These are phyloP conservation scores for Periconia sp. DNA, from an alignment of 2,329 filamentous ascomycete species.

Conservation along the genomic window DNA sequence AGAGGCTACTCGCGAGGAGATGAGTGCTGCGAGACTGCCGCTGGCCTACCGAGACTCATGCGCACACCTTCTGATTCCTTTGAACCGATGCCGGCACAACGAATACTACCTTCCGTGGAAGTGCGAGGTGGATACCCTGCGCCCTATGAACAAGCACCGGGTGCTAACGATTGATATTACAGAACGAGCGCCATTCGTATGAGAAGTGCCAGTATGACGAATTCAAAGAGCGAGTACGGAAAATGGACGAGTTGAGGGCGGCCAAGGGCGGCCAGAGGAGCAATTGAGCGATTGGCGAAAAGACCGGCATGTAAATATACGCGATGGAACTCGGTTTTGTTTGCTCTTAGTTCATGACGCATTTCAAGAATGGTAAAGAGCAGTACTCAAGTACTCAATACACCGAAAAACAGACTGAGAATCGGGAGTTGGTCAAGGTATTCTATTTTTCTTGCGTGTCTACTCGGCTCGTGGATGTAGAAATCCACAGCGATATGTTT, in stretches of 20 bases:
- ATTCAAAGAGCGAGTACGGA: constrained; percentile 97
- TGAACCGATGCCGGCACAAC: constrained; percentile 91
- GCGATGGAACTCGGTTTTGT: constrained; percentile 3
- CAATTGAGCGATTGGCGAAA: constrained; percentile 59
- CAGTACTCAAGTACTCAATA: not conserved
- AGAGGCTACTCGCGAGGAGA: constrained; percentile 86
- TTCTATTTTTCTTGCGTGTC: not conserved
- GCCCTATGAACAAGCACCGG: not conserved
- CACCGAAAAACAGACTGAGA: not conserved
- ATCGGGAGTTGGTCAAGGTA: not conserved
- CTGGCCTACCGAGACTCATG: constrained; percentile 94
- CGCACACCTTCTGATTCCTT: constrained; percentile 88
- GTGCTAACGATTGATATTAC: constrained; percentile 19
- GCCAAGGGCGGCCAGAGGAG: constrained; percentile 82
- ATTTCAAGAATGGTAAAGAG: not conserved
- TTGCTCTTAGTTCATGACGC: not conserved
- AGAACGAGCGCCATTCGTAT: constrained; percentile 97
- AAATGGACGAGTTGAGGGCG: constrained; percentile 95
- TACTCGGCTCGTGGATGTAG: too few relatives aligned
- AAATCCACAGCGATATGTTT: too few relatives aligned
- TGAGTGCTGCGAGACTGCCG: constrained; percentile 87
- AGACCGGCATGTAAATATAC: constrained; percentile 37
- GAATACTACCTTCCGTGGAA: constrained; percentile 97
- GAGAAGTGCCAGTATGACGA: constrained; percentile 99
- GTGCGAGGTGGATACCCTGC: constrained; percentile 73